Percentiles rank a stretch among this genome's conserved stretches.
Conservation (phyloP, 177 flowering plant genomes). For the Vitis hybrid region DNA sequence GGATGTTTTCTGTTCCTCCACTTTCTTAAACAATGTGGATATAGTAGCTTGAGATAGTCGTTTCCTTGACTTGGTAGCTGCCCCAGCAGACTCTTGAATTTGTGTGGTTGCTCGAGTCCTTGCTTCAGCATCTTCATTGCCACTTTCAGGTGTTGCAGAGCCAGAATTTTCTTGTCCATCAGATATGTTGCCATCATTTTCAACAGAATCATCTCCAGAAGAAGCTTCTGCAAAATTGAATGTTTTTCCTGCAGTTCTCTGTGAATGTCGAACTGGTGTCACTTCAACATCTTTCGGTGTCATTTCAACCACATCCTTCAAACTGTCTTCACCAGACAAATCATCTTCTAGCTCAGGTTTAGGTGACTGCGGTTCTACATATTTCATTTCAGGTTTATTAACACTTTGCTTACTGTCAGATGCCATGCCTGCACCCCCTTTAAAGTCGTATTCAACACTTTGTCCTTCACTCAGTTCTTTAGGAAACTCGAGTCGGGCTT, state of each 20-base stretch:
- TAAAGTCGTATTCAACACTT: constrained; percentile 58
- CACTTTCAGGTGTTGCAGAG: constrained; percentile 18
- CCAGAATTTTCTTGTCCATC: constrained; percentile 32
- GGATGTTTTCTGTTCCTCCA: constrained; percentile 42
- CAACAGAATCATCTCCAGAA: constrained; percentile 54
- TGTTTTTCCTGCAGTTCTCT: constrained; percentile 67
- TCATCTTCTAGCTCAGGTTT: constrained; percentile 40
- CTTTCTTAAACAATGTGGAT: constrained; percentile 73
- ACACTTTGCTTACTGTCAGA: constrained; percentile 28
- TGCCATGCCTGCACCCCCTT: constrained; percentile 81
- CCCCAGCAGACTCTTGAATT: constrained; percentile 17
- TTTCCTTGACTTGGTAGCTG: constrained; percentile 30
- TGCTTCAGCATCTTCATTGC: constrained; percentile 22
- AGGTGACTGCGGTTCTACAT: constrained; percentile 36
- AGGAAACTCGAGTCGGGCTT: constrained; percentile 74
- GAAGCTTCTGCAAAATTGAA: constrained; percentile 62
- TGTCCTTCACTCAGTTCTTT: constrained; percentile 61
- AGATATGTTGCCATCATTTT: constrained; percentile 29
- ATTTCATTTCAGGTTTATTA: constrained; percentile 22
- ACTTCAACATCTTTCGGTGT: constrained; percentile 55
- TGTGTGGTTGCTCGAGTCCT: constrained; percentile 16
- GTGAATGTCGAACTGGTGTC: constrained; percentile 73
- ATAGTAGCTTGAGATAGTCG: constrained; percentile 78
- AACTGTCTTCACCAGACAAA: constrained; percentile 30
- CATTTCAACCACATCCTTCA: constrained; percentile 29